Evolutionary conservation across 768 basidiomycete genomes (phyloP).

Genomic region (Galerina sulciceps): DNA sequence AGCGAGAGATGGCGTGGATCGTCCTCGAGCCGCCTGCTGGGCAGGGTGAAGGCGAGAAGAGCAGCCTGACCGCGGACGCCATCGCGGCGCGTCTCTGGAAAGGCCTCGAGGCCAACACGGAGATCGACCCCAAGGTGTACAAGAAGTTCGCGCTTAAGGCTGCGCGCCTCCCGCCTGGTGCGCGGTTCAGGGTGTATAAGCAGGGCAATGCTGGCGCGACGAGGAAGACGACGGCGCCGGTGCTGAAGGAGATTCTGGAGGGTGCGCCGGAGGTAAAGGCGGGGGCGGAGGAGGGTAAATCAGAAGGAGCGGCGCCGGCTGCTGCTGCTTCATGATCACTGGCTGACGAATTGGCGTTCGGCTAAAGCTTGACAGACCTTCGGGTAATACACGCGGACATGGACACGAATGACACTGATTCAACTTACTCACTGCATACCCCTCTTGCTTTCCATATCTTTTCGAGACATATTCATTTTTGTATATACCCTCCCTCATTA

Average conservation of each 20-base stretch:
- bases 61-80: slow-evolving; percentile 34
- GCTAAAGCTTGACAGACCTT: not conserved
- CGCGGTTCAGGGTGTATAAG: slow-evolving; percentile 57
- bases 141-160: slow-evolving; percentile 43
- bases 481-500: not conserved
- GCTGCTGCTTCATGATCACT: not conserved
- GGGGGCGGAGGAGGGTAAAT: not conserved
- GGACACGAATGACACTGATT: not conserved
- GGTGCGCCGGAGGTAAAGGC: not conserved
- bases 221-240: slow-evolving; percentile 69
- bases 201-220: slow-evolving; percentile 68
- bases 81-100: slow-evolving; percentile 56
- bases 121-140: slow-evolving; percentile 56
- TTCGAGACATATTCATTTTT: not conserved
- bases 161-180: slow-evolving; percentile 33
- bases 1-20: slow-evolving; percentile 71
- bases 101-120: slow-evolving; percentile 60
- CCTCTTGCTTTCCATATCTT: not conserved
- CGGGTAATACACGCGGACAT: not conserved
- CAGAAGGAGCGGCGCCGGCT: not conserved
- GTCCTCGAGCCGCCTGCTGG: slow-evolving; percentile 43
- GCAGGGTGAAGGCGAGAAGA: slow-evolving; percentile 8
- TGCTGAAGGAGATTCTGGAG: slow-evolving; percentile 66
- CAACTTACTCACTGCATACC: not conserved
- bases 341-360: not conserved